Base-by-base conservation (phyloP, 257 asterid genomes). In the Gentiana straminea region DNA sequence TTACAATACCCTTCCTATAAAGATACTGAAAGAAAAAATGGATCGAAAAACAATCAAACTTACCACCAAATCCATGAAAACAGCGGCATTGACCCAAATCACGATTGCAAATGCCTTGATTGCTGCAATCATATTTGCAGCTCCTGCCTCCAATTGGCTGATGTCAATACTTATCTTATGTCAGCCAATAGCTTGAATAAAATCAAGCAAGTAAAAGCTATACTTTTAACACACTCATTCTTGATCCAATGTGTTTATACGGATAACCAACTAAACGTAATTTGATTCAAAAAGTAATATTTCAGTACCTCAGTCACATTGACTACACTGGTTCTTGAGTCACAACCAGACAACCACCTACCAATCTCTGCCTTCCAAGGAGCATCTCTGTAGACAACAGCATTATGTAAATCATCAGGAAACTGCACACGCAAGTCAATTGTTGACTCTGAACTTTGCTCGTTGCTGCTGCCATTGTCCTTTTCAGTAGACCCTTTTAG, bases 321-420 rank as follows among this genome's bases (percentile, higher is more conserved):
- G 52, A 83, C 79, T 10, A 75, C 66, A n/a, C 64, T 52, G 39
- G 61, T 47, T 38, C 68, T 80, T 12, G 80, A 51, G 50, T 81
- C 77, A 61, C 98, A 92, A 6, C 90, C 93, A 45, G 93, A 84
- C 66, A 92, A 67, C 98, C 98, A 92, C 49, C 80, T 74, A 41
- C 98, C 98, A 57, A 92, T 70, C 73, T 77, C 84, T 60, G 85
- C 83, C 70, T 80, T 87, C 98, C 98, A 92, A 2, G 97, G 97
- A 64, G 95, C 95, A 67, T 79, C 86, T 38, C 74, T 81, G 59
- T 87, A 83, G 48, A 79, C 68, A 53, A 92, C 95, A 48, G 90
- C 85, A 69, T 80, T 75, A 56, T 75, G 92, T 61, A 67, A 64
- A 72, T 92, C 95, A 50, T 74, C 54, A 36, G 93, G 89, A 72